Evolutionary conservation across 2,329 filamentous ascomycete species (phyloP).

Genomic region (Gnomoniopsis smithogilvyi): DNA sequence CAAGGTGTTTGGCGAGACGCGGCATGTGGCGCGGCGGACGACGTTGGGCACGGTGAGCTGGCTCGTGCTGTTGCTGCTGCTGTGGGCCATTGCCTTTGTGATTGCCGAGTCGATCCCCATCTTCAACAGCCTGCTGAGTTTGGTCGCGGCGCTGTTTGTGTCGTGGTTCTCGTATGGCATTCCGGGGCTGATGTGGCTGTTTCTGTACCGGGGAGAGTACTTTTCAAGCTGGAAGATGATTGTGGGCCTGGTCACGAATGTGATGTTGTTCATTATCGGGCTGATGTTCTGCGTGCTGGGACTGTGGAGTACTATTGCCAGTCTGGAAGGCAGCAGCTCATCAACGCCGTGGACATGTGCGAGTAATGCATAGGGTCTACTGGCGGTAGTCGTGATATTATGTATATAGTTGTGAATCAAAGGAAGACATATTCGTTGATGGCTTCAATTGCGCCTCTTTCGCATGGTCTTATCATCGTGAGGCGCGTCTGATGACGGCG

Average conservation of each 20-base stretch:
- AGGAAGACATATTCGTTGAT: background rate
- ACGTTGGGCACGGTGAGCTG: constrained; percentile 52
- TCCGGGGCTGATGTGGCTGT: constrained; percentile 46
- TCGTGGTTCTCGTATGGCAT: constrained; percentile 63
- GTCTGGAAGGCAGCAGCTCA: constrained; percentile 28
- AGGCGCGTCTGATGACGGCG: no score
- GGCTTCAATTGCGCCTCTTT: no score
- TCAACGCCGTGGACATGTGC: constrained; percentile 35
- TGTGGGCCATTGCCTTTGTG: constrained; percentile 63
- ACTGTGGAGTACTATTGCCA: constrained; percentile 36
- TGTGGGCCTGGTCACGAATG: constrained; percentile 30
- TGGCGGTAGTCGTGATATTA: background rate
- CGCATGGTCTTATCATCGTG: no score
- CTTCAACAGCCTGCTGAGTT: constrained; percentile 62
- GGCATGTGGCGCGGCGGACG: constrained; percentile 50
- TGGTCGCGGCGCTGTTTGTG: constrained; percentile 62
- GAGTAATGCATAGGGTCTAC: constrained; percentile 22
- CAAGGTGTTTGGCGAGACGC: constrained; percentile 58
- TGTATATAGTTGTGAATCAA: background rate
- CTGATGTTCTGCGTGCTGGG: constrained; percentile 35
- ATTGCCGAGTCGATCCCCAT: constrained; percentile 68
- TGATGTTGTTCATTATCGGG: constrained; percentile 30
- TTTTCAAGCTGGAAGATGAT: constrained; percentile 31
- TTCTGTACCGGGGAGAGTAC: constrained; percentile 41
- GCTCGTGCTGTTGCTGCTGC: constrained; percentile 49